A percentile compares a stretch with the other conserved stretches of the same genome.
phyloP scores from a whole-genome alignment of 2,329 filamentous ascomycete species.

The Metarhizium guizhouense region DNA sequence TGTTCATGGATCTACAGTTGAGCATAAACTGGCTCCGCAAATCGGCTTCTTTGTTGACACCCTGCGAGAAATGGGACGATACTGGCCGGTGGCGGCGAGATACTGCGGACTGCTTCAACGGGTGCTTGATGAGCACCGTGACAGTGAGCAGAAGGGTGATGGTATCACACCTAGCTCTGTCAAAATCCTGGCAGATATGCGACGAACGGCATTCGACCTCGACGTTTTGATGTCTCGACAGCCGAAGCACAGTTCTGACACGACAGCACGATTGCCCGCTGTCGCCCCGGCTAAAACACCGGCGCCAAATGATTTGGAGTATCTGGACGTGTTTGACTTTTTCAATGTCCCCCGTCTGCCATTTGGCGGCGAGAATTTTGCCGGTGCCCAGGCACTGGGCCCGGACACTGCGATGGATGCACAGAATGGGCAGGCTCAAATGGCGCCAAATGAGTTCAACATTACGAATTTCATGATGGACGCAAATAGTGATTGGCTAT shows the following conservation, averaged over 20 bases:
- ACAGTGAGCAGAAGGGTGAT: conserved; percentile 66
- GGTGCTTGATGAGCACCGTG: conserved; percentile 77
- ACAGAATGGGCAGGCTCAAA: conserved; percentile 18
- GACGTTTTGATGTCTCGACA: conserved; percentile 84
- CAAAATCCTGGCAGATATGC: conserved; percentile 84
- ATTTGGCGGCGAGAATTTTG: conserved; percentile 29
- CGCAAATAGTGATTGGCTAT: conserved; percentile 67
- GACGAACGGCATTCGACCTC: conserved; percentile 79
- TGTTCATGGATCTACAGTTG: conserved; percentile 84
- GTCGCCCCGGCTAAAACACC: conserved; percentile 58
- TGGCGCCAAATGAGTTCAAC: conserved; percentile 55
- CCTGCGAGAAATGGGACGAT: conserved; percentile 67
- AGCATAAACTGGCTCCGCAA: conserved; percentile 70
- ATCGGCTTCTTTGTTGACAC: conserved; percentile 77
- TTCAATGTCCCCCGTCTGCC: conserved; percentile 80
- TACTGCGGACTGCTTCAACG: conserved; percentile 73
- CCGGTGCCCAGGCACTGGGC: conserved; percentile 5
- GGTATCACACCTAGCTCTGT: conserved; percentile 74
- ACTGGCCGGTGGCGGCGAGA: conserved; percentile 78
- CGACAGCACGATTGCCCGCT: conserved; percentile 38
- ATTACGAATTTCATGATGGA: conserved; percentile 73
- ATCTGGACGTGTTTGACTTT: conserved; percentile 87
- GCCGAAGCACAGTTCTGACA: conserved; percentile 38
- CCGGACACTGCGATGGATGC: conserved; percentile 18
- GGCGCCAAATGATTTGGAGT: conserved; percentile 76